These are phyloP conservation scores for Malus fusca DNA, from an alignment of 306 rosid species.

Conservation along the genomic window DNA sequence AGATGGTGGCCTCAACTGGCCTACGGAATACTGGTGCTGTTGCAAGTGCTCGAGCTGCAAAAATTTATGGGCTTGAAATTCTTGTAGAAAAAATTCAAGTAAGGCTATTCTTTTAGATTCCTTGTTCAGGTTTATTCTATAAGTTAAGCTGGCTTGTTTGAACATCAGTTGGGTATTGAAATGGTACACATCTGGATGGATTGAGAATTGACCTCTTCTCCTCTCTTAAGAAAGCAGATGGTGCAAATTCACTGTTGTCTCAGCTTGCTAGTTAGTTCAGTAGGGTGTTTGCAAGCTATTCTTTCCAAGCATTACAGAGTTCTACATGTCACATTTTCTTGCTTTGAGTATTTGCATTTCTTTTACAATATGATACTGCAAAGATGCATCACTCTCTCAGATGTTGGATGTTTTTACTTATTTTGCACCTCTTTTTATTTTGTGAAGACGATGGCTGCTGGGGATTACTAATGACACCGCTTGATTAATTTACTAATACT, in stretches of 20 bases:
- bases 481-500: slow-evolving; percentile 17
- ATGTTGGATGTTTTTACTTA: neutral
- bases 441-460: neutral
- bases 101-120: slow-evolving; percentile 12
- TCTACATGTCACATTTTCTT: neutral
- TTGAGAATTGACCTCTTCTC: neutral
- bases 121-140: neutral
- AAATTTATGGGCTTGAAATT: slow-evolving; percentile 65
- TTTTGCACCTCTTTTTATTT: neutral
- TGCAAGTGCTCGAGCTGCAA: slow-evolving; percentile 88
- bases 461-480: slow-evolving; percentile 3
- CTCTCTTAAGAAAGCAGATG: neutral
- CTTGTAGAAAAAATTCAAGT: slow-evolving; percentile 71
- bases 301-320: neutral
- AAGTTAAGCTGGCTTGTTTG: neutral
- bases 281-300: neutral
- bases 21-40: slow-evolving; percentile 60
- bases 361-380: neutral
- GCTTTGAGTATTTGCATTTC: neutral
- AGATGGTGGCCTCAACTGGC: slow-evolving; percentile 57
- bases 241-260: neutral
- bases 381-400: neutral
- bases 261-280: neutral
- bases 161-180: neutral
- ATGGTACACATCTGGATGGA: neutral